Evolutionary conservation across 169 alveolate genomes (phyloP).

Genomic region (Eimeria praecox): DNA sequence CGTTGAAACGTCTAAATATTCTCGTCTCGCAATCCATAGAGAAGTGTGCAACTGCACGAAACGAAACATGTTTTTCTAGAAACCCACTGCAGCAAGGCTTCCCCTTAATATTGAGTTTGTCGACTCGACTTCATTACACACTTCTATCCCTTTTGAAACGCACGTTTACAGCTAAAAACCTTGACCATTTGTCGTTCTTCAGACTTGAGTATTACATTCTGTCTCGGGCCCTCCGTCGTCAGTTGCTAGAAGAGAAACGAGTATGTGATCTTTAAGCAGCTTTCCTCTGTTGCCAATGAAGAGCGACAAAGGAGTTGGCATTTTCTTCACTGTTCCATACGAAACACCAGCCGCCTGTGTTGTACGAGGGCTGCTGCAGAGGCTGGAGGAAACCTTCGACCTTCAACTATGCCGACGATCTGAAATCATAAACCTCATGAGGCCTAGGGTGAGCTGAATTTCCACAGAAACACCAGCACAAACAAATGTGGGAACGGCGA

Average conservation of each 20-base stretch:
- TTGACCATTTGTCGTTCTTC: not conserved
- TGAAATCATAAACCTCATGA: constrained; percentile 19
- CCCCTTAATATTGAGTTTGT: not conserved
- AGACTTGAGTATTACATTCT: constrained; percentile 32
- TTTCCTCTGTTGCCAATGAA: not conserved
- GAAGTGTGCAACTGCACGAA: not conserved
- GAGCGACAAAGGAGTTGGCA: not conserved
- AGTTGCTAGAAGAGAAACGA: constrained; percentile 28
- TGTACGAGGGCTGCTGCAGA: constrained; percentile 9
- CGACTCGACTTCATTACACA: no score
- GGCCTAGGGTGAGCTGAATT: not conserved
- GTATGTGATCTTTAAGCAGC: not conserved
- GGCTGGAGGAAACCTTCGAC: not conserved
- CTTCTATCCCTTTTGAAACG: not conserved
- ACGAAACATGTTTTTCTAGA: not conserved
- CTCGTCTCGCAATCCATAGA: not conserved
- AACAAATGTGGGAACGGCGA: not conserved
- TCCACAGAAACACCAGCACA: not conserved
- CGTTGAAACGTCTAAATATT: not conserved
- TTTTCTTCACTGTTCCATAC: not conserved
- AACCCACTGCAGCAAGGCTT: not conserved
- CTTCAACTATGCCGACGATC: constrained; percentile 53
- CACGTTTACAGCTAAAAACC: not conserved
- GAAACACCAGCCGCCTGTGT: not conserved
- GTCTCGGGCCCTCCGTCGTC: constrained; percentile 60